phyloP scores from a whole-genome alignment of 805 yeast genomes.

The Komagataella ulmi region DNA sequence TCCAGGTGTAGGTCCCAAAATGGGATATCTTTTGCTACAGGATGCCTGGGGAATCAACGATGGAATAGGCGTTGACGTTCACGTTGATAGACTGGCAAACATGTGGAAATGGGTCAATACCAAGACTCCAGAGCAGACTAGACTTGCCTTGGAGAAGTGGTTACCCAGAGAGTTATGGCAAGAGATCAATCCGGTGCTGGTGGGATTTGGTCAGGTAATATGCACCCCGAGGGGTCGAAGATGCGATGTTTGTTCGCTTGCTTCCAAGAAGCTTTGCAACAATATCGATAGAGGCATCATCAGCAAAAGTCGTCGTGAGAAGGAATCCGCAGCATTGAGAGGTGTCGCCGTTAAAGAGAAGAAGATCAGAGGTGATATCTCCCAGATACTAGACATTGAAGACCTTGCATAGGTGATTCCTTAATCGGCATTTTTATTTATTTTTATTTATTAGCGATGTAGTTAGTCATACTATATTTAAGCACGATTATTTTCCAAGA shows the following conservation, averaged over 20 bases:
- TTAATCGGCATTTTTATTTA: neutral
- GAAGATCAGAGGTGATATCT: neutral
- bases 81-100: slow-evolving; percentile 66
- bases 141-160: slow-evolving; percentile 61
- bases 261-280: slow-evolving; percentile 39
- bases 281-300: slow-evolving; percentile 28
- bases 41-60: slow-evolving; percentile 64
- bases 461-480: neutral
- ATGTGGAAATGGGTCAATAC: slow-evolving; percentile 68
- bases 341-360: neutral
- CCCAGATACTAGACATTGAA: neutral
- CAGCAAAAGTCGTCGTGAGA: neutral
- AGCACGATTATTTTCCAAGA: neutral
- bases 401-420: neutral
- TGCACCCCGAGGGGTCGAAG: slow-evolving; percentile 60
- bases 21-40: slow-evolving; percentile 77
- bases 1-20: slow-evolving; percentile 95
- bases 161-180: slow-evolving; percentile 64
- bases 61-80: slow-evolving; percentile 95
- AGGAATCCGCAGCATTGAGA: neutral
- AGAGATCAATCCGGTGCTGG: slow-evolving; percentile 75
- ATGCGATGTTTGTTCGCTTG: slow-evolving; percentile 60
- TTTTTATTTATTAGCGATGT: neutral
- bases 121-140: slow-evolving; percentile 63
- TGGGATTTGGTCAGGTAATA: slow-evolving; percentile 87